Evolutionary conservation across 2,329 filamentous ascomycete genomes (phyloP), one percentile per base, ranked within the genome.

Genomic region (Penicillium hesseltinei): DNA sequence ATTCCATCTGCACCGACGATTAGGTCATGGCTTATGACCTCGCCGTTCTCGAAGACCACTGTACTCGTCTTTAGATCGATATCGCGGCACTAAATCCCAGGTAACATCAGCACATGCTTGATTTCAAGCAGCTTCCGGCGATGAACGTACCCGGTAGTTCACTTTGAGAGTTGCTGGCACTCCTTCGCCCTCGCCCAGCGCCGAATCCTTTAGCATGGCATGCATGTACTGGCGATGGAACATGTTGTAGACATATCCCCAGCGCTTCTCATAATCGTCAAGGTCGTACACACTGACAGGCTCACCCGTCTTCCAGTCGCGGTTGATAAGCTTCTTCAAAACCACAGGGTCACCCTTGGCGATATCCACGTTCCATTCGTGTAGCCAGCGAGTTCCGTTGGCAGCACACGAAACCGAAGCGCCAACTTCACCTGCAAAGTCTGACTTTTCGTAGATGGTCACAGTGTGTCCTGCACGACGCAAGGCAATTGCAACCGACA

Each of bases 141-240:
- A 23, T 1, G 3, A 21, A 63, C 70, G 59, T 69, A 80, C 80
- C 62, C 61, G 59, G 49, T 88, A 80, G 59, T 88, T 86, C 0
- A 88, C 80, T 2, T 80, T 54, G 2, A 88, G 67, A 60, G 74
- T 79, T 0, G 77, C 84, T 0, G 85, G 83, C 1, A 59, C 70
- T 0, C 86, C 86, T 40, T 79, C 74, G 0, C 85, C 85, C 44
- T 68, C 65, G 17, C 80, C 78, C 58, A 84, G 55, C 0, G 86
- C 86, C 49, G 78, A 76, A 21, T 87, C 84, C 75, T 82, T 86
- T 25, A 89, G 71, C 85, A 88, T 88, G 7, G 76, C 68, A 63
- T 89, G 87, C 86, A 89, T 88, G 60, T 88, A 81, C 65, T 87
- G 83, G 0, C 86, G 78, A 66, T 89, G 86, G 63, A 89, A 89